phyloP scores from a whole-genome alignment of 352 stramenopile genomes.

The Phytopythium cucurbitacearum region DNA sequence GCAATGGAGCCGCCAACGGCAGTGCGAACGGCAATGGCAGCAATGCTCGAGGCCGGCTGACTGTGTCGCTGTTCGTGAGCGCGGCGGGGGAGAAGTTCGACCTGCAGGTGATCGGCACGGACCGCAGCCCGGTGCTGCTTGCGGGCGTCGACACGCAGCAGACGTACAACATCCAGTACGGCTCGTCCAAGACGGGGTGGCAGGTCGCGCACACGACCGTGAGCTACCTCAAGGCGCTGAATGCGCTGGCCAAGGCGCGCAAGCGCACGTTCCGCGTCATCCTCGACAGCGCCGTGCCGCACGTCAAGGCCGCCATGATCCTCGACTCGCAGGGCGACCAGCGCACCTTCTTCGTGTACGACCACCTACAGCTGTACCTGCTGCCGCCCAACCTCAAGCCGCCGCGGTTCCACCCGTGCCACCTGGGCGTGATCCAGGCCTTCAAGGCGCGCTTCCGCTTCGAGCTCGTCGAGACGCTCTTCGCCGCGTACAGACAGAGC shows the following conservation, averaged over 20 bases:
- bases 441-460: conserved; percentile 80
- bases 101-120: conserved; percentile 76
- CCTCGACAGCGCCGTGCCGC: conserved; percentile 73
- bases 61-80: conserved; percentile 73
- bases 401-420: conserved; percentile 65
- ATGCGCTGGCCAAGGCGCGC: conserved; percentile 54
- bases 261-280: conserved; percentile 83
- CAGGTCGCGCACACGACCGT: conserved; percentile 80
- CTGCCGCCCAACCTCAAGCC: conserved; percentile 78
- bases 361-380: conserved; percentile 79
- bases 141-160: conserved; percentile 58
- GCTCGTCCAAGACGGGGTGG: conserved; percentile 75
- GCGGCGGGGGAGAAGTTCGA: conserved; percentile 75
- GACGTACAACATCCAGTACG: conserved; percentile 73
- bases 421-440: conserved; percentile 67
- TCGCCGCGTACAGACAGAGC: conserved; percentile 51
- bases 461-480: conserved; percentile 77
- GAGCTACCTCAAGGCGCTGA: conserved; percentile 75
- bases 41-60: conserved; percentile 42
- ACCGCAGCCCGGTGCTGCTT: conserved; percentile 51
- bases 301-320: conserved; percentile 85
- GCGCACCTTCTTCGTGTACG: conserved; percentile 83
- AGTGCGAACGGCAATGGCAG: conserved; percentile 13
- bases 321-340: conserved; percentile 82
- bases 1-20: not conserved